Evolutionary conservation across 805 yeast genomes (phyloP).

Genomic region (Dipodascus albidus): DNA sequence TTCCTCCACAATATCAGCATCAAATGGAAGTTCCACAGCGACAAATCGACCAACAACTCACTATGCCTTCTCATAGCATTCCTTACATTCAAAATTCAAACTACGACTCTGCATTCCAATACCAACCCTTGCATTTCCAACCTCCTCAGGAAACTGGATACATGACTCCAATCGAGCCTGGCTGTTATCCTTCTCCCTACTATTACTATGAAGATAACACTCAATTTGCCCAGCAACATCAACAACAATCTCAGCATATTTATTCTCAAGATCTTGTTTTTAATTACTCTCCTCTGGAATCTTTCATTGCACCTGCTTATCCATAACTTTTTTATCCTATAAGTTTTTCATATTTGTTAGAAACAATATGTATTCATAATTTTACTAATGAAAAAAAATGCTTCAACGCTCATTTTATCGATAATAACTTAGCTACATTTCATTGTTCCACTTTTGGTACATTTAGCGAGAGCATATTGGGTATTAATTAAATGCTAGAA

Average conservation of each 20-base stretch:
- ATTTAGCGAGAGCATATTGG: no score
- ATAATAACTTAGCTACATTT: background rate
- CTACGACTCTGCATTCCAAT: background rate
- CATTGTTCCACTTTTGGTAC: no score
- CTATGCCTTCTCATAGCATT: background rate
- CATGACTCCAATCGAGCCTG: background rate
- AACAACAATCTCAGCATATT: background rate
- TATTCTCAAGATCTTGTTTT: background rate
- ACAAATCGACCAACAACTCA: background rate
- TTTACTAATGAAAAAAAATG: background rate
- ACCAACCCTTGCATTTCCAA: background rate
- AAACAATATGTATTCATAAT: background rate
- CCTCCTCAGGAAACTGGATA: slow-evolving; percentile 1
- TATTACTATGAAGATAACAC: background rate
- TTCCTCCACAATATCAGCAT: background rate
- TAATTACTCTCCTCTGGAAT: background rate
- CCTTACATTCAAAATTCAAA: background rate
- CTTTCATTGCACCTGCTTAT: background rate
- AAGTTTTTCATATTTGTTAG: background rate
- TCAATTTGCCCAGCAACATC: background rate
- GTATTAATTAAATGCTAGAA: no score
- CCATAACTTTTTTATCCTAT: background rate
- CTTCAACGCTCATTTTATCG: background rate
- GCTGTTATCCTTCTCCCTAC: background rate
- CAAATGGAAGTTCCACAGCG: background rate